These are phyloP conservation scores for Sungouiozyma intestinalis DNA, from an alignment of 805 yeast species.

Conservation along the genomic window DNA sequence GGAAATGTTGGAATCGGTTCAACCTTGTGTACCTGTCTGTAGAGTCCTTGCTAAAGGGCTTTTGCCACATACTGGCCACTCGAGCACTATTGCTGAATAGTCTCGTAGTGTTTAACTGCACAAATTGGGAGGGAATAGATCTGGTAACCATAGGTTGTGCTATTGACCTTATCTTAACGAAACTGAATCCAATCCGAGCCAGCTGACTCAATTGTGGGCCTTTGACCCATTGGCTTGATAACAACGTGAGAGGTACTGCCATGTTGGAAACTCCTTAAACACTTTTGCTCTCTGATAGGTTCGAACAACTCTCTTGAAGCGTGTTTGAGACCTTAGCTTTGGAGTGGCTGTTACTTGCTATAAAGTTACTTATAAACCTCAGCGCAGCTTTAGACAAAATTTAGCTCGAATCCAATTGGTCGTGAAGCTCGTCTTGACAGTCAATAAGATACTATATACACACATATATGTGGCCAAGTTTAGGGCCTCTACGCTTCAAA, in stretches of 20 bases:
- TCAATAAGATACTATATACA: too few relatives aligned
- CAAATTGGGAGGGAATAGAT: background rate
- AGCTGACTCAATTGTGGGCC: background rate
- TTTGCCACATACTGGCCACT: constrained; percentile 9
- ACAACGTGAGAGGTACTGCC: background rate
- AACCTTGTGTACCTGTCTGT: constrained; percentile 18
- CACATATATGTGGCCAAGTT: background rate
- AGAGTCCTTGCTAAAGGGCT: constrained; percentile 4
- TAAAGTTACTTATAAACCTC: too few relatives aligned
- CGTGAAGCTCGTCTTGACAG: too few relatives aligned
- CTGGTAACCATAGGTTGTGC: background rate
- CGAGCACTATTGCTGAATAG: constrained; percentile 6
- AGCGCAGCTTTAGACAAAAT: too few relatives aligned
- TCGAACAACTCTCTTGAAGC: too few relatives aligned
- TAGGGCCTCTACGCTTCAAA: constrained; percentile 19
- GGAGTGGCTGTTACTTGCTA: too few relatives aligned
- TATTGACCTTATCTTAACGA: background rate
- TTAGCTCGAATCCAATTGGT: too few relatives aligned
- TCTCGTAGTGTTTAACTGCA: constrained; percentile 1
- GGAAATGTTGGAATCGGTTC: constrained; percentile 26
- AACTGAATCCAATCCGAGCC: background rate
- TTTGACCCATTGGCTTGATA: background rate
- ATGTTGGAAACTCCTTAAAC: too few relatives aligned
- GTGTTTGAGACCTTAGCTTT: too few relatives aligned
- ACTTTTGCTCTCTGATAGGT: too few relatives aligned